Evolutionary conservation across 768 basidiomycete genomes (phyloP), one percentile per base, ranked within the genome.

Genomic region (Heimioporus sp.): DNA sequence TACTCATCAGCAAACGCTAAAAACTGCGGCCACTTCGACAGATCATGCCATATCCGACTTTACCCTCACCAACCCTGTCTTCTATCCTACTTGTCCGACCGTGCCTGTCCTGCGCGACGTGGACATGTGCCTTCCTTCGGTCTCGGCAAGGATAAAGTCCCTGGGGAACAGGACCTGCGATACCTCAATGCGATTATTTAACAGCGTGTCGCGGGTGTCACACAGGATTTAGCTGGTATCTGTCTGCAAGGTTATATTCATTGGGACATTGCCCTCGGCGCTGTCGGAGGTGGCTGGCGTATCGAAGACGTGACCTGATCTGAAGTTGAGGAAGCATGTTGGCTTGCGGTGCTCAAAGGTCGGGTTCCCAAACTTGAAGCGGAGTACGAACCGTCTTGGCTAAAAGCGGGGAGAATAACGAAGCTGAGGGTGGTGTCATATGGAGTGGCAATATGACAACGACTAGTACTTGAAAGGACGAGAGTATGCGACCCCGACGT

Each of bases 251-350:
- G 85, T 62, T 85, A 74, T 12, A 75, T 98, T 1, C 86, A 88
- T 60, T 90, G 95, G 59, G 98, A 98, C 60, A 80, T 97, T 54
- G 88, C 89, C 0, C 79, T 96, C 52, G 92, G 85, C 4, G 70
- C 85, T 6, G 81, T 82, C 8, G 82, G 81, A 6, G 66, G 66
- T 58, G 59, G 65, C 17, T 67, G 76, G 31, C 56, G 64, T 4
- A 76, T 76, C 1, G 71, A 77, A 48, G 76, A 80, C 21, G 85
- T 85, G 17, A 80, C 79, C 2, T 71, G 83, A 36, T 72, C 75
- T 16, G 86, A 93, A 65, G 90, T 98, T 2, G 78, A 86, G 39
- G 80, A 83, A 15, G 95, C 92, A 0, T 95, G 93, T 62, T 75
- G 80, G n/a, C 82, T 81, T 9, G 92, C 92, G 0, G 76, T 96